Base-by-base conservation (phyloP, 257 asterid species). In the Echium plantagineum region DNA sequence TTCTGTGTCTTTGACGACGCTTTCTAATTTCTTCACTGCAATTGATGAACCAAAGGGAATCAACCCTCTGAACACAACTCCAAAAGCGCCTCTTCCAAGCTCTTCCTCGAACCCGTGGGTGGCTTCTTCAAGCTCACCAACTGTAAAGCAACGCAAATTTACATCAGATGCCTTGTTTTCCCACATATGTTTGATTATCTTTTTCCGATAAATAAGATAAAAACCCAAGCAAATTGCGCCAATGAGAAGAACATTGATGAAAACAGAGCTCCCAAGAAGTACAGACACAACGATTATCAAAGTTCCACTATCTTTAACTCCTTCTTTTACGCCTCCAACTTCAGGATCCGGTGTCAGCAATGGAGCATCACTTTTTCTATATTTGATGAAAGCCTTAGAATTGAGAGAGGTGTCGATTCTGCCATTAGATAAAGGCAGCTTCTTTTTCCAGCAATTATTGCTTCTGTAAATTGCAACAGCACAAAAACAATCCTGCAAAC, bases 401-500 rank as follows among this genome's bases (percentile, higher is more conserved):
- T 55, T 19, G 0, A 63, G 1, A n/a, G 3, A 47, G 2, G 55
- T 1, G 12, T 63, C 72, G 5, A 4, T 55, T 26, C 62, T 69
- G 56, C 89, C 89, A 12, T 69, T 82, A 1, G 73, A 63, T 1
- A 82, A 42, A 0, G 89, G 86, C 3, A 59, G 2, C 0, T 28
- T 75, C 76, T 77, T 83, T 76, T 66, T 75, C 82, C 76, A 77
- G 57, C 90, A 83, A 0, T 4, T 15, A 1, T 6, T 15, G 15
- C 5, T 9, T 35, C 69, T 22, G 35, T 19, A 71, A 15, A 67
- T 21, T 5, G 79, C 80, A 61, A 54, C 79, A 55, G 68, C 84
- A 65, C 86, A 83, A 1, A 71, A 63, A 38, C 86, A 80, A 67
- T 83, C 90, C 24, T 24, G 42, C 48, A 80, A 71, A 60, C 86